Base-by-base conservation (phyloP, 208 protist genomes). In the Leishmania tarentolae region DNA sequence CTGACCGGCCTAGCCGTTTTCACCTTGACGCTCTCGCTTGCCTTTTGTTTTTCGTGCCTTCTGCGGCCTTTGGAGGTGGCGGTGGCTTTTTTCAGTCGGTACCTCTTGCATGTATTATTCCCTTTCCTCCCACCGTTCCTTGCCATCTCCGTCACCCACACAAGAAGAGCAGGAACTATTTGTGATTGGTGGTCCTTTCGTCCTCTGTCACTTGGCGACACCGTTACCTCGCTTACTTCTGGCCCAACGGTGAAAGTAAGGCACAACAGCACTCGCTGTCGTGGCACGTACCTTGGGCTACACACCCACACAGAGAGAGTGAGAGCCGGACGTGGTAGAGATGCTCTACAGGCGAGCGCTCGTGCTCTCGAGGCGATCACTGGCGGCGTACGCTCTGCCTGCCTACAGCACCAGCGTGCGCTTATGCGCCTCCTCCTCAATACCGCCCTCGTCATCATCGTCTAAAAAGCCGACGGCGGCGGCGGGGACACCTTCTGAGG, bases 391-490 rank as follows among this genome's bases (percentile, higher is more conserved):
- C 13, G 37, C 61, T 7, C 5, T 66, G n/a, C 13, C 74, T 17
- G 68, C 74, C 50, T 72, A 52, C 57, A 72, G 59, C 75, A 37
- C 56, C 50, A 69, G 47, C 57, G 47, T 79, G 28, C 83, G 83
- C 76, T 83, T 83, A 75, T 86, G 82, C 83, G 65, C 79, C 9
- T 82, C 79, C 31, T 57, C 71, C 37, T 8, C 74, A 24, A 63
- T 40, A 4, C 72, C 46, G 24, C 74, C 80, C n/a, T 50, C 72
- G 19, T 52, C 80, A 31, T 44, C 80, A 65, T 9, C 24, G 13
- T 66, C 80, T 28, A 56, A 83, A 1, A 79, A 79, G n/a, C 65
- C 72, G 3, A 19, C 56, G 74, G 35, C 53, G 24, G 52, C 35
- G 24, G 46, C 74, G 37, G 42, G 40, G 46, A 44, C 46, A 44